These are phyloP conservation scores for Cercospora janseana DNA, from an alignment of 2,329 filamentous ascomycete species.

Conservation along the genomic window DNA sequence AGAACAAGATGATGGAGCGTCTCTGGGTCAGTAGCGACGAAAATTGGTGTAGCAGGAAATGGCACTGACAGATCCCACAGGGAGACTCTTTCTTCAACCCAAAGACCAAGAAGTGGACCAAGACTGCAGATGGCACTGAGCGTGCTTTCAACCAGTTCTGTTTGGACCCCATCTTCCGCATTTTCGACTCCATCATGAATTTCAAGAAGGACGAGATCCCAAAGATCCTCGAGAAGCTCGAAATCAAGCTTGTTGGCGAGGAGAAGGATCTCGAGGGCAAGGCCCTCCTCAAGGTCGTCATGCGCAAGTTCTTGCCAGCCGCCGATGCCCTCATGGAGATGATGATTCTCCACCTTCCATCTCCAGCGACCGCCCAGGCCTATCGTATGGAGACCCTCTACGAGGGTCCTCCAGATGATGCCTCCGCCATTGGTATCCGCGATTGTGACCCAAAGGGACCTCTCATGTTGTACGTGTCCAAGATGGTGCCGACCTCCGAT, in stretches of 20 bases:
- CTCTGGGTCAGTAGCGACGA: slow-evolving; percentile 71
- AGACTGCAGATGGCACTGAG: slow-evolving; percentile 87
- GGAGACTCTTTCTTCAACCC: slow-evolving; percentile 99
- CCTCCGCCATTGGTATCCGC: slow-evolving; percentile 91
- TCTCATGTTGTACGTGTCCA: slow-evolving; percentile 99
- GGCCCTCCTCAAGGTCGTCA: slow-evolving; percentile 94
- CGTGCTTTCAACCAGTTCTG: slow-evolving; percentile 99
- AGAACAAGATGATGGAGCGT: slow-evolving; percentile 99
- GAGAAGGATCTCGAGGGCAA: slow-evolving; percentile 97
- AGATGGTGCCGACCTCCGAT: slow-evolving; percentile 99
- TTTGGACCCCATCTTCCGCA: slow-evolving; percentile 99
- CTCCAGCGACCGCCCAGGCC: slow-evolving; percentile 89
- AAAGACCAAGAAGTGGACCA: slow-evolving; percentile 99
- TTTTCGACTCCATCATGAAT: slow-evolving; percentile 96
- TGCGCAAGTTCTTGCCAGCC: slow-evolving; percentile 98
- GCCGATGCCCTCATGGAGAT: slow-evolving; percentile 98
- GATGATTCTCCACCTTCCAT: slow-evolving; percentile 99
- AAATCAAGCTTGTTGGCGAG: slow-evolving; percentile 82
- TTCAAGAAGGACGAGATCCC: slow-evolving; percentile 93
- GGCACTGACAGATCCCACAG: slow-evolving; percentile 38
- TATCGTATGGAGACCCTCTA: slow-evolving; percentile 99
- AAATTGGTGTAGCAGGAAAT: not conserved
- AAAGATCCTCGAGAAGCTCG: slow-evolving; percentile 84
- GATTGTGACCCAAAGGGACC: slow-evolving; percentile 97
- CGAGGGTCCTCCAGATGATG: slow-evolving; percentile 93